Conservation (phyloP, 2,329 filamentous ascomycete genomes). For the Pyrenophora tritici-repentis region DNA sequence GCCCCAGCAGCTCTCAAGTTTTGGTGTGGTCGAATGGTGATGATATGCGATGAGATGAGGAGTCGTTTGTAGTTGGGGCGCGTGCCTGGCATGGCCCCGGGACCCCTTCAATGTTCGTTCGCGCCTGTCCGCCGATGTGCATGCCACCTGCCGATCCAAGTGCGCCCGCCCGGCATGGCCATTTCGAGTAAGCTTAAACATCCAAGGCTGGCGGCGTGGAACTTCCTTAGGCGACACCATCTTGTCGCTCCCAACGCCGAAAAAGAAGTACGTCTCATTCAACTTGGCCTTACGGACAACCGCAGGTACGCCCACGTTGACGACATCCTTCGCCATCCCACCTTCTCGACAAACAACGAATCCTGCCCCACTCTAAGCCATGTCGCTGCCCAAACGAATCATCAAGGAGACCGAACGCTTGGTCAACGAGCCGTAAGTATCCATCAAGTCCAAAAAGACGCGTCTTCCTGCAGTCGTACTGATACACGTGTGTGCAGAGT, state of each 20-base stretch:
- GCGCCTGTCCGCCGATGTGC: slow-evolving; percentile 1
- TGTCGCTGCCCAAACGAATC: slow-evolving; percentile 91
- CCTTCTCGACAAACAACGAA: slow-evolving; percentile 1
- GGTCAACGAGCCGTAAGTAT: slow-evolving; percentile 87
- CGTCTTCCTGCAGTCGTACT: neutral
- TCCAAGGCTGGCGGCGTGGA: slow-evolving; percentile 8
- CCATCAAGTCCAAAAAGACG: neutral
- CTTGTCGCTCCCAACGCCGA: neutral
- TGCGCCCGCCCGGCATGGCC: slow-evolving; percentile 1
- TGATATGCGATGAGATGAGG: slow-evolving; percentile 2
- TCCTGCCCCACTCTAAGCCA: slow-evolving; percentile 14
- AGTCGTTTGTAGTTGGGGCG: slow-evolving; percentile 1
- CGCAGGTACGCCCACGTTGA: neutral
- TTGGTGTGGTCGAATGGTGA: slow-evolving; percentile 14
- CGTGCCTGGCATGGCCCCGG: neutral
- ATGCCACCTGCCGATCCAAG: slow-evolving; percentile 5
- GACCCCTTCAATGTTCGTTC: too few relatives aligned
- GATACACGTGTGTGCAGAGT: slow-evolving; percentile 63
- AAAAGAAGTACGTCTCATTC: slow-evolving; percentile 1
- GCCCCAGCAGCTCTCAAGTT: slow-evolving; percentile 4
- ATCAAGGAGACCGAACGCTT: slow-evolving; percentile 98
- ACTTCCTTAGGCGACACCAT: slow-evolving; percentile 5
- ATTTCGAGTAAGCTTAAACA: slow-evolving; percentile 14
- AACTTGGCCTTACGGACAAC: neutral
- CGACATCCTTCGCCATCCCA: neutral